A percentile compares a stretch with the other conserved stretches of the same genome.
phyloP scores from a whole-genome alignment of 371 early-diverging fungal species.

The Funneliformis caledonium region DNA sequence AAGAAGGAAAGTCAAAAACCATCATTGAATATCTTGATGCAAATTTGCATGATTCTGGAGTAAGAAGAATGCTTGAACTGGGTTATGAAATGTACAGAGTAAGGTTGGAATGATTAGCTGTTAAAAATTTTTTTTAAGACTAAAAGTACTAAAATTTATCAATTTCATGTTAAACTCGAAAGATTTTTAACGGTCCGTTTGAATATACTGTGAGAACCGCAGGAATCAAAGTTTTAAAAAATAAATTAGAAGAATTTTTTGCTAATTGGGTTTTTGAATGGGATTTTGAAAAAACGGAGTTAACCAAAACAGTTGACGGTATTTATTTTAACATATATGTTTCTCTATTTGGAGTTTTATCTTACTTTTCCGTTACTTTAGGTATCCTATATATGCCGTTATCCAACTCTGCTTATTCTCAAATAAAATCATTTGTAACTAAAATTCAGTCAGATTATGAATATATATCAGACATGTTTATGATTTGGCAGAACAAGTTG shows the following conservation, averaged over 20 bases:
- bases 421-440: slow-evolving; percentile 52
- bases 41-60: slow-evolving; percentile 61
- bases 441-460: slow-evolving; percentile 43
- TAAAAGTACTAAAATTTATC: neutral
- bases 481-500: slow-evolving; percentile 48
- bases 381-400: slow-evolving; percentile 55
- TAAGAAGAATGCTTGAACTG: slow-evolving; percentile 57
- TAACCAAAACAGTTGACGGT: slow-evolving; percentile 37
- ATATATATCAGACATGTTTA: slow-evolving; percentile 43
- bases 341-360: slow-evolving; percentile 27
- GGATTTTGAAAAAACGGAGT: slow-evolving; percentile 63
- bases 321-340: slow-evolving; percentile 50
- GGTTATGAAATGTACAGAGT: slow-evolving; percentile 72
- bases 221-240: slow-evolving; percentile 50
- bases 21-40: slow-evolving; percentile 67
- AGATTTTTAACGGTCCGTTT: slow-evolving; percentile 46
- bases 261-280: slow-evolving; percentile 68
- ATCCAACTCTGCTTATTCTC: slow-evolving; percentile 45
- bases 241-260: slow-evolving; percentile 65
- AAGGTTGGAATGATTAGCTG: slow-evolving; percentile 41
- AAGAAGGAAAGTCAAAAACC: slow-evolving; percentile 61
- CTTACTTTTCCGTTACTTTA: slow-evolving; percentile 34
- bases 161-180: slow-evolving; percentile 2
- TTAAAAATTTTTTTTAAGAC: slow-evolving; percentile 32
- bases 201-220: slow-evolving; percentile 54